Evolutionary conservation across 306 rosid genomes (phyloP), one percentile per base, ranked within the genome.

Genomic region (Inga oerstediana): DNA sequence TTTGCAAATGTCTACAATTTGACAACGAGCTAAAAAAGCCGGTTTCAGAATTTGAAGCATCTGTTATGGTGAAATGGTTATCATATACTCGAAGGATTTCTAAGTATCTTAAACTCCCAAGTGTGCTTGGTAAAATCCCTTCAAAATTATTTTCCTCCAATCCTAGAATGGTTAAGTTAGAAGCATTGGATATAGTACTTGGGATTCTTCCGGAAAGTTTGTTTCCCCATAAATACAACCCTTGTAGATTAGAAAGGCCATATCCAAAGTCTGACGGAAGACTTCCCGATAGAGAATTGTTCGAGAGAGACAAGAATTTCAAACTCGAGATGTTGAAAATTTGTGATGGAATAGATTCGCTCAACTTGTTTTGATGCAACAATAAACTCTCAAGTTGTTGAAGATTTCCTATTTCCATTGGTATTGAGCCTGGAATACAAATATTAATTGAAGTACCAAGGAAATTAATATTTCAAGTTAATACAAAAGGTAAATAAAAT

Each of bases 351-450:
- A 51, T 3, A 51, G 19, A 13, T 51, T 15, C 56, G 56, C 56
- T 51, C 56, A 51, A 51, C 7, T 51, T 51, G 56, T 51, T 51
- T 51, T 51, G 19, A 51, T 19, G 15, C 17, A 51, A 13, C 56
- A 4, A 51, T 51, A 51, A 51, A 1, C 6, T 4, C 56, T 51
- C 56, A 15, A 51, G 56, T 51, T 51, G 17, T 15, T 51, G 56
- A 51, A 51, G 56, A 15, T 51, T 14, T 19, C 56, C 56, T 15
- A 51, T 51, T 51, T 51, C 56, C 56, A 51, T 14, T 0, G 56
- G 56, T 51, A 51, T 51, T 15, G 20, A 51, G 17, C 81, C 77
- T 3, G 81, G 48, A 13, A 82, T 44, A 24, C 73, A 41, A 69
- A 51, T 51, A 48, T 48, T 48, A 13, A 51, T 51, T 51, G 56